Percentiles rank a stretch among this genome's conserved stretches.
These are phyloP conservation scores for Angophora floribunda DNA, from an alignment of 345 rosid species.

Conservation along the genomic window DNA sequence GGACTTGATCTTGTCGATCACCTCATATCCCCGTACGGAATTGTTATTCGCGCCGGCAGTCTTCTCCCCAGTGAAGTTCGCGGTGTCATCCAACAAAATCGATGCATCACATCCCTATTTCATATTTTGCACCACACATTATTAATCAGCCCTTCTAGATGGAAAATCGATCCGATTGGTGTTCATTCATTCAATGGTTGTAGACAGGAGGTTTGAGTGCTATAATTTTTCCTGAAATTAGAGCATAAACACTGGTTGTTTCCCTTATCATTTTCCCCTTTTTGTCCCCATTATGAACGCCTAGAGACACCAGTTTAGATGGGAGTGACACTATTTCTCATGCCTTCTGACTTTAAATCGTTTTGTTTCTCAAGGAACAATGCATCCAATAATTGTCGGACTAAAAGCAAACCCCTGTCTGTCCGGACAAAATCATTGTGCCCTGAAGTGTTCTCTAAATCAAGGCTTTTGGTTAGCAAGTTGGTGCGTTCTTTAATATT, in stretches of 20 bases:
- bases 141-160: not conserved
- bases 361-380: not conserved
- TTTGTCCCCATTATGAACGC: not conserved
- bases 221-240: not conserved
- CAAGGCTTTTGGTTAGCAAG: not conserved
- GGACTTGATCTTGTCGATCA: slow-evolving; percentile 13
- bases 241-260: not conserved
- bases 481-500: not conserved
- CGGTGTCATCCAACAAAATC: slow-evolving; percentile 9
- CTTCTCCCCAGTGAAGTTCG: slow-evolving; percentile 7
- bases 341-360: not conserved
- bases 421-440: not conserved
- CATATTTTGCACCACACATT: not conserved
- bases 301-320: not conserved
- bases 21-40: slow-evolving; percentile 20
- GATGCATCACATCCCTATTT: slow-evolving; percentile 25
- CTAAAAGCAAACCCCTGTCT: not conserved
- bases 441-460: not conserved
- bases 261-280: not conserved
- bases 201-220: not conserved
- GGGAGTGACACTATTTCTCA: not conserved
- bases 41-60: not conserved
- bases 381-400: not conserved
- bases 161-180: not conserved
- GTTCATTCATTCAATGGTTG: not conserved